Base-by-base conservation (phyloP, 345 rosid species). In the Syzygium oleosum region DNA sequence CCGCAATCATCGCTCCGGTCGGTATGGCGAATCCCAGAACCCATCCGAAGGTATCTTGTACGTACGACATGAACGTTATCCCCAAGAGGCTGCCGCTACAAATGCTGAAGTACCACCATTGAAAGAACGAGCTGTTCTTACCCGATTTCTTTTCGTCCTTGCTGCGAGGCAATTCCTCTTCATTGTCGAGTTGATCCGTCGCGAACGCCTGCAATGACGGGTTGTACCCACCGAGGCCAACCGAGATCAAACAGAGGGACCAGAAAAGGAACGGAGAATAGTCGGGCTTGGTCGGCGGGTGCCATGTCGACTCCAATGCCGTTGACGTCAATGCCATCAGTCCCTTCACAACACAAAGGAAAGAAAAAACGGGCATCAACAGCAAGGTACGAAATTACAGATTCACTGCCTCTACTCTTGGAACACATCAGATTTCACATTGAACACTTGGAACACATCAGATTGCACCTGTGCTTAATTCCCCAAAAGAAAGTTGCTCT, bases 121-220 rank as follows among this genome's bases (percentile, higher is more conserved):
- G 99, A 89, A 98, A 98, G 88, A 96, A 96, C 78, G 78, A 52
- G 46, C 91, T 91, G 92, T 94, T 97, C 87, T 88, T 91, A 87
- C 89, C 91, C 0, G 96, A 88, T 65, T 61, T 38, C 46, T 91
- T 91, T 86, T 73, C 52, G 46, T 90, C 90, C 86, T 91, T 90
- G 43, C 89, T 87, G 31, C 87, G 61, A 51, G 96, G 95, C 77
- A 93, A 38, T 34, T 93, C 93, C 80, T 94, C 94, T 12, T 90
- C 91, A 19, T 88, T 87, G 59, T 92, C 94, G 9, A 95, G 94
- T 87, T 98, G 98, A 93, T 96, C 99, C 6, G 99, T 96, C 22
- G 95, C 99, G 68, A 98, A 96, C 84, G 99, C 99, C 90, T 98
- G 99, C 52, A 98, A 87, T 54, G 99, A 96, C 51, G 99, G 99